phyloP scores from a whole-genome alignment of 1,284 basidiomycete species.

The Marasmius tenuissimus region DNA sequence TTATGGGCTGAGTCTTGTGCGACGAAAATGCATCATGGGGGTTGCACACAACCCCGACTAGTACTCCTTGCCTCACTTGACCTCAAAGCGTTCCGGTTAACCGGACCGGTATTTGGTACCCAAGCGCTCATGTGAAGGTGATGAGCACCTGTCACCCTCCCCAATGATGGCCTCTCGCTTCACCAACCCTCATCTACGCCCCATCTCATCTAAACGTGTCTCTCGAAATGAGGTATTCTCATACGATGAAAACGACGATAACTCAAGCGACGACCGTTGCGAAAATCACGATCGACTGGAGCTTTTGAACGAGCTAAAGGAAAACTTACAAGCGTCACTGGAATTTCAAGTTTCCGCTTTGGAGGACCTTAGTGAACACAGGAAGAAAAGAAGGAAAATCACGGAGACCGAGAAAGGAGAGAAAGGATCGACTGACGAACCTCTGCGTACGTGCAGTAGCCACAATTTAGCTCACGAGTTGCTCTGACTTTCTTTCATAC shows the following conservation, averaged over 20 bases:
- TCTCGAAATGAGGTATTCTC: neutral
- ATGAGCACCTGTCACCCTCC: too few species aligned
- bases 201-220: neutral
- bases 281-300: neutral
- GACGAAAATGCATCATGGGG: too few species aligned
- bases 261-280: neutral
- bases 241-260: neutral
- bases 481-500: too few species aligned
- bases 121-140: too few species aligned
- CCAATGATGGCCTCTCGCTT: neutral
- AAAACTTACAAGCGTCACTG: neutral
- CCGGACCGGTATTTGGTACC: too few species aligned
- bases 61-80: too few species aligned
- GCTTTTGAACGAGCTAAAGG: neutral
- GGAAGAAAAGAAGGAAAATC: neutral
- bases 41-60: too few species aligned
- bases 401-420: neutral
- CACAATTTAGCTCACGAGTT: neutral
- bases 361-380: neutral
- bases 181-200: neutral
- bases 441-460: neutral
- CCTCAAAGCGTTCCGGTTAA: too few species aligned
- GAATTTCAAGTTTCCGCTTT: neutral
- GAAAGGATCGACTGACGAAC: neutral
- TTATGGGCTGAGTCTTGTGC: neutral